Evolutionary conservation across 306 rosid species (phyloP), one percentile per base, ranked within the genome.

Genomic region (Mimosa bimucronata): DNA sequence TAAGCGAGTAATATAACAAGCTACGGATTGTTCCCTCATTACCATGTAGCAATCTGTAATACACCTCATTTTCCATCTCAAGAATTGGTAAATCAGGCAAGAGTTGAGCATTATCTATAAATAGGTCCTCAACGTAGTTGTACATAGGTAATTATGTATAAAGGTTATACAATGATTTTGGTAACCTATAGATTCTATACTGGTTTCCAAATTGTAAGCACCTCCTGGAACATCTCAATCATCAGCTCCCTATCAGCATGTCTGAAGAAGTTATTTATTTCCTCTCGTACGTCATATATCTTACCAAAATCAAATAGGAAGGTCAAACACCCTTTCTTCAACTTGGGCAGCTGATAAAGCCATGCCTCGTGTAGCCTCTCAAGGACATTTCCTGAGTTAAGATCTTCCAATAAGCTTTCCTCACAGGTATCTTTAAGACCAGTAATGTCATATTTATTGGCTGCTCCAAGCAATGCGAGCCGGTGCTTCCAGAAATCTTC

Each of bases 331-430:
- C 94, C 97, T 89, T 92, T 94, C 89, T 91, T 94, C 71, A 94
- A 88, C 88, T 87, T 92, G 55, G 73, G 77, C 68, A 94, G 78
- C 74, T 89, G 92, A 87, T 92, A 92, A 31, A 90, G 78, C 89
- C 92, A 88, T 15, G 97, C 97, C 77, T 92, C 98, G 62, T 89
- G 89, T 60, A 94, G 85, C 87, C 94, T 89, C 84, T 86, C 94
- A 3, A 94, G 94, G 71, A 94, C 98, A 72, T 92, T 94, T 9
- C 52, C 80, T 0, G 93, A 82, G 87, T 84, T 91, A 12, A 92
- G 91, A 83, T 92, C 97, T 86, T 92, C 98, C 83, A 94, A 21
- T 42, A 94, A 97, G 86, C 94, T 90, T 78, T 94, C 94, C 89
- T 94, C 98, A 0, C 98, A 92, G 3, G 88, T 85, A 46, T 89